Conservation (phyloP, 352 stramenopile species). For the Phytophthora constricta region DNA sequence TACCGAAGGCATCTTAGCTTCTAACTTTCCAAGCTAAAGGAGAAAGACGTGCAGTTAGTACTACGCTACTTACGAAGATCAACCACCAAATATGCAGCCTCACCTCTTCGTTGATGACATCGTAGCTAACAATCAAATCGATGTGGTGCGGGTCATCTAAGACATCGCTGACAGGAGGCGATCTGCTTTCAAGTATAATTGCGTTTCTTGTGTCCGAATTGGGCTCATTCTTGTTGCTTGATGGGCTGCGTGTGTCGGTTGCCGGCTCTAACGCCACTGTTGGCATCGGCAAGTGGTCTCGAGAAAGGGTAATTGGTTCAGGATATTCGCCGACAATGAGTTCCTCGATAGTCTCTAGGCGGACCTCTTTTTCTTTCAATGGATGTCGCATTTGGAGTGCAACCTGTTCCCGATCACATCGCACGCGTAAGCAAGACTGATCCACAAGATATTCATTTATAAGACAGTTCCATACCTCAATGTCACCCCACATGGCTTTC, state of each 20-base stretch:
- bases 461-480: slow-evolving; percentile 52
- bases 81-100: neutral
- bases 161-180: neutral
- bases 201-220: neutral
- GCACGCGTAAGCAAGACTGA: slow-evolving; percentile 7
- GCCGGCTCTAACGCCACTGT: slow-evolving; percentile 19
- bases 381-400: slow-evolving; percentile 60
- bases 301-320: slow-evolving; percentile 18
- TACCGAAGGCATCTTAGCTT: slow-evolving; percentile 52
- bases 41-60: slow-evolving; percentile 11
- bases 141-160: slow-evolving; percentile 61
- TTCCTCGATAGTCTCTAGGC: slow-evolving; percentile 48
- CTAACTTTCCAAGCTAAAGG: slow-evolving; percentile 67
- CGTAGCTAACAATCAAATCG: slow-evolving; percentile 85
- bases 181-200: slow-evolving; percentile 5
- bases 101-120: slow-evolving; percentile 88
- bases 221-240: neutral
- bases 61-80: neutral
- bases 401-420: slow-evolving; percentile 41
- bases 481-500: slow-evolving; percentile 70
- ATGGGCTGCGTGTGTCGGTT: neutral
- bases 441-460: neutral
- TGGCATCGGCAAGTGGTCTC: slow-evolving; percentile 17
- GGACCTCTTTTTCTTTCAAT: slow-evolving; percentile 69
- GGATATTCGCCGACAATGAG: slow-evolving; percentile 68